These are phyloP conservation scores for Paraconiothyrium sp. DNA, from an alignment of 2,329 filamentous ascomycete species.

Conservation along the genomic window DNA sequence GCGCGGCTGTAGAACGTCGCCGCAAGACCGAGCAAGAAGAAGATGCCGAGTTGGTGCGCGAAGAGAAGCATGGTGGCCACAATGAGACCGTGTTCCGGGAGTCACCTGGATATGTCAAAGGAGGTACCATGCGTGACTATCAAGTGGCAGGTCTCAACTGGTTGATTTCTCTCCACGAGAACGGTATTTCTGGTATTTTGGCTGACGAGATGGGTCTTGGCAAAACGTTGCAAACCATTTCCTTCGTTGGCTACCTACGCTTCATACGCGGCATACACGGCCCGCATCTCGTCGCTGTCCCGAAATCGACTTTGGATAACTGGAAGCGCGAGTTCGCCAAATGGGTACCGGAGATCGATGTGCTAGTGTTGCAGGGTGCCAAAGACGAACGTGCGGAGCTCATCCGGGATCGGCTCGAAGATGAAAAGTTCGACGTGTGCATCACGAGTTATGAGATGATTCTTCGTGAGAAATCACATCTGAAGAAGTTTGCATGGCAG, in stretches of 20 bases:
- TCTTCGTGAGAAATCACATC: conserved; percentile 87
- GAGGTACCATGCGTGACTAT: conserved; percentile 91
- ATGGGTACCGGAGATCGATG: conserved; percentile 96
- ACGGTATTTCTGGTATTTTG: conserved; percentile 96
- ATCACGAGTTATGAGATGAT: conserved; percentile 99
- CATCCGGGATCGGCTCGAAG: conserved; percentile 89
- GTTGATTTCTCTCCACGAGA: conserved; percentile 97
- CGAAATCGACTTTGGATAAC: conserved; percentile 97
- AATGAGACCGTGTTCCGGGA: conserved; percentile 88
- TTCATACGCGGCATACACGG: conserved; percentile 90
- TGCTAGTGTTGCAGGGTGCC: conserved; percentile 90
- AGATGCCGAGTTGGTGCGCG: conserved; percentile 85
- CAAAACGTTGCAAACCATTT: conserved; percentile 97
- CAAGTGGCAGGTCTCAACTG: conserved; percentile 96
- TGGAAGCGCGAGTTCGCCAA: conserved; percentile 94
- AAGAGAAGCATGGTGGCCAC: conserved; percentile 87
- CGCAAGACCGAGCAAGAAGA: conserved; percentile 97
- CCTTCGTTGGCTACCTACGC: conserved; percentile 93
- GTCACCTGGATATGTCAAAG: conserved; percentile 87
- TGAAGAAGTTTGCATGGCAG: conserved; percentile 99
- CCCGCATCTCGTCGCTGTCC: conserved; percentile 89
- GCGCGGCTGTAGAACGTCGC: conserved; percentile 78
- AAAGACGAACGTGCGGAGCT: conserved; percentile 91
- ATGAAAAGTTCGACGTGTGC: conserved; percentile 97
- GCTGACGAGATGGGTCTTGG: conserved; percentile 99